Conservation (phyloP, 2,329 filamentous ascomycete species). For the Purpureocillium takamizusanense region DNA sequence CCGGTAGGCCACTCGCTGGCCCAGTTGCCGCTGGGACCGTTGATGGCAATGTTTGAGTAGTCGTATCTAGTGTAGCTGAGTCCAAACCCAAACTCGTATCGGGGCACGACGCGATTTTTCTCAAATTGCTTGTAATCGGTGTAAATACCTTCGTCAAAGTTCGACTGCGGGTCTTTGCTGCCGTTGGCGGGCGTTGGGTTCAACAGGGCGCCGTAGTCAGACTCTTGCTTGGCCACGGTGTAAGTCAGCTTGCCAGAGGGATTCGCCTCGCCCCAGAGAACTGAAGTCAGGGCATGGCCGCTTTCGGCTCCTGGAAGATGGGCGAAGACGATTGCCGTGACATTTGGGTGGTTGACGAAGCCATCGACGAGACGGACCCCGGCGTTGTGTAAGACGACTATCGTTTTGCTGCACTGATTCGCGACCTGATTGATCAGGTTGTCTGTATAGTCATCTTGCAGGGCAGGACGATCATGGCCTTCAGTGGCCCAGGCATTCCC, state of each 20-base stretch:
- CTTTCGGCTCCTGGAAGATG: conserved; percentile 56
- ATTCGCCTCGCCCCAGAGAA: conserved; percentile 48
- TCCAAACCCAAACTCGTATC: conserved; percentile 47
- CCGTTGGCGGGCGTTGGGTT: conserved; percentile 33
- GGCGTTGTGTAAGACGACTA: conserved; percentile 57
- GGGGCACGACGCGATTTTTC: conserved; percentile 32
- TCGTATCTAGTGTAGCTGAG: conserved; percentile 45
- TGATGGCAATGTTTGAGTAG: conserved; percentile 32
- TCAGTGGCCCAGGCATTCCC: conserved; percentile 64
- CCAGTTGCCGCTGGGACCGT: conserved; percentile 9
- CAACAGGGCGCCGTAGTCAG: conserved; percentile 42
- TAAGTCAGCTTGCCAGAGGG: conserved; percentile 51
- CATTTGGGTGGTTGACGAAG: conserved; percentile 53
- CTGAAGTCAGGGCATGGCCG: conserved; percentile 41
- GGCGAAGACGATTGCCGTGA: conserved; percentile 53
- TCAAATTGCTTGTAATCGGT: conserved; percentile 48
- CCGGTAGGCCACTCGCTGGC: conserved; percentile 22
- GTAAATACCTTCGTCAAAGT: conserved; percentile 41
- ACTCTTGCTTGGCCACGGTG: conserved; percentile 45
- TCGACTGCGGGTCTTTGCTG: conserved; percentile 35
- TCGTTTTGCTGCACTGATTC: conserved; percentile 47
- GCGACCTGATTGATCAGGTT: conserved; percentile 48
- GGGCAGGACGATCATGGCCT: conserved; percentile 51
- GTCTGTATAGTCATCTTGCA: conserved; percentile 59
- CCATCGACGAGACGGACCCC: conserved; percentile 43